phyloP scores from a whole-genome alignment of 495 filamentous ascomycete species.

The Penicillium samsonianum region DNA sequence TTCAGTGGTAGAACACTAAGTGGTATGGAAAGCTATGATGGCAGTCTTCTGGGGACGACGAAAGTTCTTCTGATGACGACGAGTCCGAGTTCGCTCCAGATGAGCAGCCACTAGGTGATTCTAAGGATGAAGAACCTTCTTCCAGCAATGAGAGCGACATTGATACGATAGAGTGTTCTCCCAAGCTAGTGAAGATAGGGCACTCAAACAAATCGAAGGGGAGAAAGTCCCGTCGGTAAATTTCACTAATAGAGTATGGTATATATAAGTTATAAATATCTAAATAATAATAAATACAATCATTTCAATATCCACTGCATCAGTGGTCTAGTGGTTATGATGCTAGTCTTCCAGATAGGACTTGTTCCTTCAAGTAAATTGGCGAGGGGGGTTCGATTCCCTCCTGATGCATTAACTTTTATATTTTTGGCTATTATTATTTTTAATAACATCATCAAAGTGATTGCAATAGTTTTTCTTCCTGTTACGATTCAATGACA shows the following conservation, averaged over 20 bases:
- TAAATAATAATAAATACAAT: no score
- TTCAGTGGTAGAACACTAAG: constrained; percentile 11
- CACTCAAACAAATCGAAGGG: background rate
- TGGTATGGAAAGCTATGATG: background rate
- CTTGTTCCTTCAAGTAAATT: no score
- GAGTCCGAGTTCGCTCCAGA: background rate
- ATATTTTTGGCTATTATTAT: background rate
- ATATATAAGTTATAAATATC: no score
- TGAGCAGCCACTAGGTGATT: no score
- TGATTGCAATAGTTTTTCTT: background rate
- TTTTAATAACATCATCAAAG: background rate
- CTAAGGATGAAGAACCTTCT: background rate
- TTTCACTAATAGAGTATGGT: no score
- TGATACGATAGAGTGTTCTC: background rate
- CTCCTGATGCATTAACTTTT: constrained; percentile 10
- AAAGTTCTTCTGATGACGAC: background rate
- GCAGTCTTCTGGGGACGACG: background rate
- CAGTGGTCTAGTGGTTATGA: no score
- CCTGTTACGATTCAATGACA: no score
- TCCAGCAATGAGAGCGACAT: background rate
- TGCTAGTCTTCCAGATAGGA: no score
- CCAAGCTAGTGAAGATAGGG: no score
- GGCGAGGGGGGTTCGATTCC: constrained; percentile 22
- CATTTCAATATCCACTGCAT: no score
- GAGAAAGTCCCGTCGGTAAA: no score